Conservation (phyloP, 2,329 filamentous ascomycete species). For the Fusarium odoratissimum region DNA sequence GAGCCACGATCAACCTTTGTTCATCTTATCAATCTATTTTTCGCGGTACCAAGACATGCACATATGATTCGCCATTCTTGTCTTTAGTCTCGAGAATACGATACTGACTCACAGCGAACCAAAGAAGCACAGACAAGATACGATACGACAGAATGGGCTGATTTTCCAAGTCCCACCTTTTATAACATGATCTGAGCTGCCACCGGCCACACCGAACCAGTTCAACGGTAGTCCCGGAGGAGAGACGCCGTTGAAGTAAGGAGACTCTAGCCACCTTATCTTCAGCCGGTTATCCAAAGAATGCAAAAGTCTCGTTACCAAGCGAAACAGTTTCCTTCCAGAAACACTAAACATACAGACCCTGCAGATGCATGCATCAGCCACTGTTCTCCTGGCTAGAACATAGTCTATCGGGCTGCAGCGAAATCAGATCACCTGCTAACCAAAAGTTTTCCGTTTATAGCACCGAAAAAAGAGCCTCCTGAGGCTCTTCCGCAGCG, state of each 20-base stretch:
- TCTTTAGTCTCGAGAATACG: background rate
- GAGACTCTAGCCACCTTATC: background rate
- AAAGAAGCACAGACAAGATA: background rate
- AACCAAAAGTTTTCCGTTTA: background rate
- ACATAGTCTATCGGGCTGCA: background rate
- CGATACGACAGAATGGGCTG: background rate
- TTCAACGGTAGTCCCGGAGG: slow-evolving; percentile 1
- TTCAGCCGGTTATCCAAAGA: background rate
- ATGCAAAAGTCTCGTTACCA: background rate
- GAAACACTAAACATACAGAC: background rate
- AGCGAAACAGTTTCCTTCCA: background rate
- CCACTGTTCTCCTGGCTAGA: background rate
- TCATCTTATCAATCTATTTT: background rate
- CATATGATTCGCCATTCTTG: background rate
- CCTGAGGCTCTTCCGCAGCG: slow-evolving; percentile 8
- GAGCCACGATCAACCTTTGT: background rate
- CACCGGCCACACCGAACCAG: slow-evolving; percentile 13
- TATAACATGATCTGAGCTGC: background rate
- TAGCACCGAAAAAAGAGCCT: slow-evolving; percentile 2
- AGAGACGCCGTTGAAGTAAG: background rate
- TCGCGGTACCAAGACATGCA: too few species aligned
- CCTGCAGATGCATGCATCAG: slow-evolving; percentile 11
- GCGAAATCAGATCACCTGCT: slow-evolving; percentile 4
- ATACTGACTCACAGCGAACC: background rate
- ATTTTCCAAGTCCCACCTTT: slow-evolving; percentile 13